Percentiles rank a stretch among this genome's conserved stretches.
phyloP scores from a whole-genome alignment of 257 asterid genomes.

The Henckelia pumila region DNA sequence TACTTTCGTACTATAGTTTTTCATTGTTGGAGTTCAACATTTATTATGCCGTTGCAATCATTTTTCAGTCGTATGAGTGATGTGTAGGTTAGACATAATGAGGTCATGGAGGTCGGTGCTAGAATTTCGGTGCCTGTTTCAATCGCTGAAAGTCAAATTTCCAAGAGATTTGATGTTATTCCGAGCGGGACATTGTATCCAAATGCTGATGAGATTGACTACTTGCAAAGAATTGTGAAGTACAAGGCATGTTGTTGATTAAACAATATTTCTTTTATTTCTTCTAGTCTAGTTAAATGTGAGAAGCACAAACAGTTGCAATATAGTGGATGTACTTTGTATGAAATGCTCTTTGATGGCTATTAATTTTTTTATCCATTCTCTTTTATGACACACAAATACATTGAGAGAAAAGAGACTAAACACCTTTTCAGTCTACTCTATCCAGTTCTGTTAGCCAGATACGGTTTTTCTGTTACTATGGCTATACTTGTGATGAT shows the following conservation, averaged over 20 bases:
- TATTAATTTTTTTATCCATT: neutral
- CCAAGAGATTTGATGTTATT: conserved; percentile 81
- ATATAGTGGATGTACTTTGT: conserved; percentile 4
- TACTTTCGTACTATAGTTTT: neutral
- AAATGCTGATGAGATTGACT: conserved; percentile 92
- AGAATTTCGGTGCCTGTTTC: conserved; percentile 70
- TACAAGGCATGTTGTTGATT: conserved; percentile 57
- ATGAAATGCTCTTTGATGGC: conserved; percentile 1
- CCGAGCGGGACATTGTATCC: conserved; percentile 84
- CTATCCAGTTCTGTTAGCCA: neutral
- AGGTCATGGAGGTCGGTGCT: conserved; percentile 63
- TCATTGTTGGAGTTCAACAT: neutral
- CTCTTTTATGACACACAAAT: neutral
- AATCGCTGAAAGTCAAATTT: conserved; percentile 64
- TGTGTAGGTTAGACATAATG: conserved; percentile 65
- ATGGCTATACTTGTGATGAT: neutral
- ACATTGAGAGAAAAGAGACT: neutral
- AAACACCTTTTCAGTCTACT: neutral
- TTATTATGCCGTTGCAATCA: conserved; percentile 8
- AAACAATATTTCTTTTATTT: neutral
- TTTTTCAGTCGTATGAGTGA: conserved; percentile 18
- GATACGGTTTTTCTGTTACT: conserved; percentile 6
- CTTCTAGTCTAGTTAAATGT: conserved; percentile 16
- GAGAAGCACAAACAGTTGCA: conserved; percentile 12
- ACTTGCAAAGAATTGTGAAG: conserved; percentile 74